Evolutionary conservation across 176 grass and related monocot genomes (phyloP).

Genomic region (Puya raimondii): DNA sequence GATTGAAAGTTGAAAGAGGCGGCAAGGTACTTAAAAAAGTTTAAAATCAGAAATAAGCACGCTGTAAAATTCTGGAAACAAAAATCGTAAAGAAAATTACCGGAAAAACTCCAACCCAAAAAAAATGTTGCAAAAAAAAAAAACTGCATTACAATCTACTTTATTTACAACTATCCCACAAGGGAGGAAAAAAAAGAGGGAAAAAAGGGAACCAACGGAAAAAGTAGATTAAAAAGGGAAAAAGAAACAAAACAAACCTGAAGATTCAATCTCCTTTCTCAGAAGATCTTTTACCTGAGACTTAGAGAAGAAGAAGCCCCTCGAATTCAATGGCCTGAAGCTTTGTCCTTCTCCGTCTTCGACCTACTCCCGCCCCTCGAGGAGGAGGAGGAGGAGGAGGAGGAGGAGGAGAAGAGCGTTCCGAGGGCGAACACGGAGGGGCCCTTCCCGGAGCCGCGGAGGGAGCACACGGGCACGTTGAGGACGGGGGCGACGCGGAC

Average conservation of each 20-base stretch:
- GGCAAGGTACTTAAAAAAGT: too few relatives aligned
- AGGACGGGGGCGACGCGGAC: conserved; percentile 73
- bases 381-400: too few relatives aligned
- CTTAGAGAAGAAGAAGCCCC: too few relatives aligned
- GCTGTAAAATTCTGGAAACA: background rate
- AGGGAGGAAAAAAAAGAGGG: background rate
- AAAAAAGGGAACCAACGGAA: background rate
- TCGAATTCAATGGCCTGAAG: background rate
- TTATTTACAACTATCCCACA: background rate
- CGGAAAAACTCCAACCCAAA: background rate
- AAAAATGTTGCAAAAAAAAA: background rate
- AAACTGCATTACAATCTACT: background rate
- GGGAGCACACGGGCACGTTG: conserved; percentile 83
- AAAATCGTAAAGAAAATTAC: background rate
- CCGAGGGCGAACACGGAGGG: conserved; percentile 81
- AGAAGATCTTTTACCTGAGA: background rate
- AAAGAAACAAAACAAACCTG: background rate
- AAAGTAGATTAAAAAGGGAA: background rate
- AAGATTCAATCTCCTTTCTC: background rate
- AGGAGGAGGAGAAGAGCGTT: conserved; percentile 44
- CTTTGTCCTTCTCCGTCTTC: background rate
- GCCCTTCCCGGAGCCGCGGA: conserved; percentile 67
- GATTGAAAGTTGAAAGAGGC: too few relatives aligned
- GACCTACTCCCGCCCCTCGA: background rate
- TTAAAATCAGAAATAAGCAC: too few relatives aligned